phyloP scores from a whole-genome alignment of 139 green algal species.

The Axilococcus clingmanii region DNA sequence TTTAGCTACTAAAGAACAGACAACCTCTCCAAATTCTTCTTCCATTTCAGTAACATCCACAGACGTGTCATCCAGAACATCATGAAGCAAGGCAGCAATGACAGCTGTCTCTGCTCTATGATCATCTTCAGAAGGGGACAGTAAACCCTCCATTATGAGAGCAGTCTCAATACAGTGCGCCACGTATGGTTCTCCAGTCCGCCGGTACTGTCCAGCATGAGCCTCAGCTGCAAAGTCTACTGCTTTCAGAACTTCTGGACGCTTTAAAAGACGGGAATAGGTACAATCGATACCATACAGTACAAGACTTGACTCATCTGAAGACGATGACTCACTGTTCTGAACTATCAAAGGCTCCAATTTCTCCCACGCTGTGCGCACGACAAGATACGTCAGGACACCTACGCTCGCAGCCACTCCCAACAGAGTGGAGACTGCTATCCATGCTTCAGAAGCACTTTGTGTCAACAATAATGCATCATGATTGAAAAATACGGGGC shows the following conservation, averaged over 20 bases:
- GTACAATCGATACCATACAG: constrained; percentile 57
- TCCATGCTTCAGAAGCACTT: not conserved
- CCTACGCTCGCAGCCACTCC: constrained; percentile 1
- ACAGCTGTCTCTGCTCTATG: constrained; percentile 64
- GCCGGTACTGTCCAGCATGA: constrained; percentile 58
- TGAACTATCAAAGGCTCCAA: constrained; percentile 14
- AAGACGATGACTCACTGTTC: not conserved
- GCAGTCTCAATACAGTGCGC: constrained; percentile 88
- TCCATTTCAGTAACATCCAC: constrained; percentile 41
- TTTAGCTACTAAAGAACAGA: constrained; percentile 64
- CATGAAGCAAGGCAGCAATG: constrained; percentile 82
- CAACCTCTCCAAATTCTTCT: constrained; percentile 51
- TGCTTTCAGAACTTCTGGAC: constrained; percentile 44
- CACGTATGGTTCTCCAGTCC: constrained; percentile 86
- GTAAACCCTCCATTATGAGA: constrained; percentile 69
- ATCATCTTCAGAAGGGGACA: constrained; percentile 24
- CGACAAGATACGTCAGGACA: constrained; percentile 12
- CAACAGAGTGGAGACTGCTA: not conserved
- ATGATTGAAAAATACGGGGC: not conserved
- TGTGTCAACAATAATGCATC: not conserved
- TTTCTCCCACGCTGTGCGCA: constrained; percentile 17
- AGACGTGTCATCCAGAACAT: constrained; percentile 86
- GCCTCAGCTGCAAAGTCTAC: constrained; percentile 70
- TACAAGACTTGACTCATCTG: constrained; percentile 17
- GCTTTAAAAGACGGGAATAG: constrained; percentile 41